Conservation (phyloP, 768 basidiomycete genomes). For the Mycena galopus region DNA sequence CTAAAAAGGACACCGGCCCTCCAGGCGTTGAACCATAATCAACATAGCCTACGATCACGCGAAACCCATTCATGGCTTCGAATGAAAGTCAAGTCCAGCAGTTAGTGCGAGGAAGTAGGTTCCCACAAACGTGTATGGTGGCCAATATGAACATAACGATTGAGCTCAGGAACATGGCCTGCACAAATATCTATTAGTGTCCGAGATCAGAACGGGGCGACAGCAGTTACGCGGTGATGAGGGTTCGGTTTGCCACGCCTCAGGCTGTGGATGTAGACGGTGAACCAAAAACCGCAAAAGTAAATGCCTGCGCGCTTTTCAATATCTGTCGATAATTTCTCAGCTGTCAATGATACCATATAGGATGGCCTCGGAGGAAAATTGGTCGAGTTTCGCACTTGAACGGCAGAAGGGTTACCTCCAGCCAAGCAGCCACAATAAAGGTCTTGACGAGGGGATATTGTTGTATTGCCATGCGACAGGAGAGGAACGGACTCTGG, state of each 20-base stretch:
- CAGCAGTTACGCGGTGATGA: too few species aligned
- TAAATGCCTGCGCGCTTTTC: constrained; percentile 28
- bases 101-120: neutral
- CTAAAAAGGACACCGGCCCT: constrained; percentile 35
- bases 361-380: neutral
- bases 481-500: neutral
- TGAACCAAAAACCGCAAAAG: constrained; percentile 28
- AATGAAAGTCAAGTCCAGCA: neutral
- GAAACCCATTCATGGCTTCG: constrained; percentile 32
- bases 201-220: too few species aligned
- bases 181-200: too few species aligned
- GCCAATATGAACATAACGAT: constrained; percentile 38
- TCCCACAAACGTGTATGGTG: constrained; percentile 33
- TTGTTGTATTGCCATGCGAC: constrained; percentile 9
- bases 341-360: neutral
- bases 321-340: neutral
- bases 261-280: constrained; percentile 24
- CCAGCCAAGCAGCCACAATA: constrained; percentile 37
- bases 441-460: constrained; percentile 35
- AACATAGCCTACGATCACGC: constrained; percentile 32
- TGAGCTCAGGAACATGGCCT: constrained; percentile 37
- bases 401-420: constrained; percentile 30
- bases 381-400: neutral
- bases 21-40: constrained; percentile 19
- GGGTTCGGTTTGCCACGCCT: too few species aligned